A percentile compares a stretch with the other conserved stretches of the same genome.
phyloP scores from a whole-genome alignment of 768 basidiomycete species.

The Dioszegia crocea region DNA sequence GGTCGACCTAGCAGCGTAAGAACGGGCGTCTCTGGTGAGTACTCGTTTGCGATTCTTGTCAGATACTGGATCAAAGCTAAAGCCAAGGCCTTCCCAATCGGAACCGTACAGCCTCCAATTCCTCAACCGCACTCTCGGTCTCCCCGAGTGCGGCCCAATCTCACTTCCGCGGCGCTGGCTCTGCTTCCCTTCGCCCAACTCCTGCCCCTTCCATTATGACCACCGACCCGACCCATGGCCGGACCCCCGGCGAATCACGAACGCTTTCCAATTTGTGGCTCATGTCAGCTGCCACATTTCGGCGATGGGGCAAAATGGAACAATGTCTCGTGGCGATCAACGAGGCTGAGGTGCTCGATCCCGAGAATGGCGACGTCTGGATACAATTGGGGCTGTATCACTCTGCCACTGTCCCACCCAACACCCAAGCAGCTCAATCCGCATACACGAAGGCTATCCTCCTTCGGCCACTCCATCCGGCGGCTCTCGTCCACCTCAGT shows the following conservation, averaged over 20 bases:
- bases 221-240: conserved; percentile 30
- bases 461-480: conserved; percentile 70
- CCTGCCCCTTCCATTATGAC: conserved; percentile 51
- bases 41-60: not conserved
- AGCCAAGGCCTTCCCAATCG: conserved; percentile 6
- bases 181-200: conserved; percentile 41
- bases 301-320: conserved; percentile 81
- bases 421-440: conserved; percentile 66
- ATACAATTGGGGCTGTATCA: conserved; percentile 66
- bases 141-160: conserved; percentile 36
- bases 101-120: conserved; percentile 20
- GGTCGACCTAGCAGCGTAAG: conserved; percentile 24
- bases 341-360: conserved; percentile 86
- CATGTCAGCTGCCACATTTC: conserved; percentile 89
- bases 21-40: conserved; percentile 10
- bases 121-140: conserved; percentile 25
- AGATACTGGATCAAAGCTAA: not conserved
- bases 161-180: conserved; percentile 10
- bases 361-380: conserved; percentile 85
- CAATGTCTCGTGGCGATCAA: conserved; percentile 86
- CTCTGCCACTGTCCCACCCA: not conserved
- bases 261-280: conserved; percentile 85
- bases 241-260: conserved; percentile 58
- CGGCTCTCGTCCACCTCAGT: conserved; percentile 73
- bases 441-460: conserved; percentile 86